Conservation (phyloP, 2,329 filamentous ascomycete genomes). For the Penicillium rolfsii region DNA sequence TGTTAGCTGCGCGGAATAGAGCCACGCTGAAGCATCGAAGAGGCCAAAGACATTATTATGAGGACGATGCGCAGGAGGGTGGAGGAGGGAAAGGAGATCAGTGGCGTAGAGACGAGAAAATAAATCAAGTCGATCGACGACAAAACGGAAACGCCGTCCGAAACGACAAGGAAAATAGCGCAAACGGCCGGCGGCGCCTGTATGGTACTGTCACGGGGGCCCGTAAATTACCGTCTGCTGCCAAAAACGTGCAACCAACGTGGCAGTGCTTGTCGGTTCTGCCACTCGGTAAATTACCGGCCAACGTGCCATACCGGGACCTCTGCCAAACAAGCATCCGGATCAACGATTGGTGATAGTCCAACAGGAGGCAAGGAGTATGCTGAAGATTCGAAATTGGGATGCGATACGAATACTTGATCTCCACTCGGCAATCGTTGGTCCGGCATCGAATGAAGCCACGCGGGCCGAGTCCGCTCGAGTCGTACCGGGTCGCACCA, state of each 20-base stretch:
- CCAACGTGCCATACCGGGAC: not conserved
- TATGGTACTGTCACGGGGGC: not conserved
- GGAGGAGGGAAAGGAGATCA: not conserved
- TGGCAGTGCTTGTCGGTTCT: conserved; percentile 6
- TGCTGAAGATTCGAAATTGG: not conserved
- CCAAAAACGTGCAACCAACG: conserved; percentile 24
- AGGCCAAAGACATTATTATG: not conserved
- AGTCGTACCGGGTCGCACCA: too few relatives aligned
- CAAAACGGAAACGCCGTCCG: too few relatives aligned
- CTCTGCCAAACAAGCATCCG: too few relatives aligned
- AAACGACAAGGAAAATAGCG: conserved; percentile 13
- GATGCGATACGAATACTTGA: not conserved
- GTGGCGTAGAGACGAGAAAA: not conserved
- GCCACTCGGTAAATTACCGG: not conserved
- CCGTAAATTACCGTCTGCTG: conserved; percentile 20
- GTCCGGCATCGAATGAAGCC: too few relatives aligned
- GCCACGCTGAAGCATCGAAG: conserved; percentile 13
- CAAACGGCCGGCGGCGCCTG: conserved; percentile 15
- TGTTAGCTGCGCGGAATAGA: conserved; percentile 28
- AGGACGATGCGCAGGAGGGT: not conserved
- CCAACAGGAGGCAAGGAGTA: not conserved
- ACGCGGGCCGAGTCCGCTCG: too few relatives aligned
- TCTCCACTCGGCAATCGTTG: not conserved
- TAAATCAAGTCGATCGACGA: not conserved
- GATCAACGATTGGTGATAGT: too few relatives aligned